Base-by-base conservation (phyloP, 495 filamentous ascomycete species). In the Penicillium dipodomyicola region DNA sequence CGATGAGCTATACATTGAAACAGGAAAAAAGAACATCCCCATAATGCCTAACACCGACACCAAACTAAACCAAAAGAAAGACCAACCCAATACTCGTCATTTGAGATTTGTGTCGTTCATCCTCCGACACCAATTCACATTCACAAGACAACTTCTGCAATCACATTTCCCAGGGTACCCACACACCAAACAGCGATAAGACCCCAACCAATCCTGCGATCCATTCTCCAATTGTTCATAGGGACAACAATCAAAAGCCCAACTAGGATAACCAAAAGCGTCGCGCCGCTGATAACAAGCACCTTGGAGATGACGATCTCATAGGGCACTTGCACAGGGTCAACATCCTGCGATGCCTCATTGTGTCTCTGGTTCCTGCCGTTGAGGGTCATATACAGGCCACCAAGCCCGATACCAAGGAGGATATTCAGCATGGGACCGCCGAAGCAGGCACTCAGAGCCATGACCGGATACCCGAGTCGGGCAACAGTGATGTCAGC, bases 381-480 rank as follows among this genome's bases (percentile, higher is more conserved):
- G 5, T 77, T 73, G 27, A 92, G 70, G 5, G 85, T 89, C 80
- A 96, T 94, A 63, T 90, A 96, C 32, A 91, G 76, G 1, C 95
- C 95, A 20, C 87, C 87, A 9, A 97, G 72, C 3, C 95, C 95
- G 45, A 99, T 91, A 0, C 95, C 95, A 12, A 99, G 83, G 0
- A 99, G 75, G 52, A 99, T 99, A 64, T 99, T 99, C 23, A 99
- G 81, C 90, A 99, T 91, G 0, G 95, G 95, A 0, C 95, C 95
- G 15, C 95, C 95, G 64, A 97, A 97, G 65, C 95, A 99, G 27
- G 95, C 95, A 54, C 73, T 75, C 61, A 99, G 79, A 8, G 95
- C 95, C 95, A 99, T 99, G 41, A 97, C 92, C 0, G 95, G 95
- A 72, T 92, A 96, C 1, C 95, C 94, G 0, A 97, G 80, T 14